These are phyloP conservation scores for Leccinum sublutescens DNA, from an alignment of 768 basidiomycete genomes.

Conservation along the genomic window DNA sequence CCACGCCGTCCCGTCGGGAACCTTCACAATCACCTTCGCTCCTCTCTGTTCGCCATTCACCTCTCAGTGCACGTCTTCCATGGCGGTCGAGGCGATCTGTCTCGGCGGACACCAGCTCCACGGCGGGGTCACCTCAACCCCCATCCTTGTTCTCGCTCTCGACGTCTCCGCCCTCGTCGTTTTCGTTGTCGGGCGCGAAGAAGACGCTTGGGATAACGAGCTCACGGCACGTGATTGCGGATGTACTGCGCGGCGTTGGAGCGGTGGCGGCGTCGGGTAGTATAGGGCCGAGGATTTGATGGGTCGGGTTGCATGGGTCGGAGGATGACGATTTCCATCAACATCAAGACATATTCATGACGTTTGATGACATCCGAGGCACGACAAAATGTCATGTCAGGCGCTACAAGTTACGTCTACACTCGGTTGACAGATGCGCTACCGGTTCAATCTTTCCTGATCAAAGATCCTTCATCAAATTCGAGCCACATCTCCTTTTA, in stretches of 20 bases:
- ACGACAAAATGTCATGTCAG: not conserved
- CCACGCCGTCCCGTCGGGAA: not conserved
- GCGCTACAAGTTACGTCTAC: not conserved
- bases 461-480: not conserved
- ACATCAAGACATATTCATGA: not conserved
- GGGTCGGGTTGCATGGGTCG: not conserved
- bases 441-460: too few relatives aligned
- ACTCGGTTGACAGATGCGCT: too few relatives aligned
- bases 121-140: not conserved
- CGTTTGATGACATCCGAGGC: not conserved
- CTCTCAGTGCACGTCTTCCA: not conserved
- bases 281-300: not conserved
- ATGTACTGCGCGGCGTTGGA: constrained; percentile 45
- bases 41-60: constrained; percentile 1
- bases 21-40: not conserved
- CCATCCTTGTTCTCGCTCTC: not conserved
- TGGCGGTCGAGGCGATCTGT: constrained; percentile 13
- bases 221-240: constrained; percentile 30
- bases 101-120: not conserved
- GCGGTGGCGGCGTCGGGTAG: constrained; percentile 26
- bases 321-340: not conserved
- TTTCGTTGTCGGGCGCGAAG: constrained; percentile 10
- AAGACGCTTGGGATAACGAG: constrained; percentile 15
- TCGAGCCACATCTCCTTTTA: not conserved
- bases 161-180: not conserved